Evolutionary conservation across 2,329 filamentous ascomycete genomes (phyloP), one percentile per base, ranked within the genome.

Genomic region (Clarireedia sp.): DNA sequence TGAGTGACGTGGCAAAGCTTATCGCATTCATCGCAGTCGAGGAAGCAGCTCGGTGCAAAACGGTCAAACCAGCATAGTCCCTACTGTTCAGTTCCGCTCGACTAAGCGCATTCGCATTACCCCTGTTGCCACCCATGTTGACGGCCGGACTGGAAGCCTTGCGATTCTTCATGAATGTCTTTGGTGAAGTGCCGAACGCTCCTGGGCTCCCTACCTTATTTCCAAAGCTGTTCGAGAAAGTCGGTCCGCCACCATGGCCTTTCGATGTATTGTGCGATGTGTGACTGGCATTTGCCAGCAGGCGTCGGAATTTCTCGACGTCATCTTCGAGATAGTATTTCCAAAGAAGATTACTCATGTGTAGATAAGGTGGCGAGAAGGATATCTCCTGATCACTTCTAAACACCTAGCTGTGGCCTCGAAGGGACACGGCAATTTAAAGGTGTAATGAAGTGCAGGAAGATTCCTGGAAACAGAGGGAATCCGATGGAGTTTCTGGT

Each of bases 321-420:
- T 99, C 90, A 81, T 96, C 89, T 83, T 96, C 87, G 78, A 95
- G 87, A 72, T 92, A 97, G 72, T 83, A 89, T 81, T 90, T 91
- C 92, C 92, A 96, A 73, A 99, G 84, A 82, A 87, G 82, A 78
- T 90, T 87, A 86, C 89, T 97, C 92, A 97, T 94, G 83, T 83
- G 83, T 75, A 70, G 72, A 65, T 64, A 67, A 60, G 16, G 61
- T 64, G 61, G 66, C 59, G 60, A 65, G 69, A 67, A 26, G 44
- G 43, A 68, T 69, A 68, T 63, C 62, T 65, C 60, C 66, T 62
- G 44, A 46, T 50, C 61, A 64, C 66, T 67, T 64, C 64, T 61
- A 12, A 54, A 59, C 86, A 85, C 89, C 90, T 95, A 86, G 89
- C 89, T 89, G 85, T 90, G 85, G 86, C 83, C 87, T 86, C 87